These are phyloP conservation scores for Mrakia blollopis DNA, from an alignment of 768 basidiomycete species.

Conservation along the genomic window DNA sequence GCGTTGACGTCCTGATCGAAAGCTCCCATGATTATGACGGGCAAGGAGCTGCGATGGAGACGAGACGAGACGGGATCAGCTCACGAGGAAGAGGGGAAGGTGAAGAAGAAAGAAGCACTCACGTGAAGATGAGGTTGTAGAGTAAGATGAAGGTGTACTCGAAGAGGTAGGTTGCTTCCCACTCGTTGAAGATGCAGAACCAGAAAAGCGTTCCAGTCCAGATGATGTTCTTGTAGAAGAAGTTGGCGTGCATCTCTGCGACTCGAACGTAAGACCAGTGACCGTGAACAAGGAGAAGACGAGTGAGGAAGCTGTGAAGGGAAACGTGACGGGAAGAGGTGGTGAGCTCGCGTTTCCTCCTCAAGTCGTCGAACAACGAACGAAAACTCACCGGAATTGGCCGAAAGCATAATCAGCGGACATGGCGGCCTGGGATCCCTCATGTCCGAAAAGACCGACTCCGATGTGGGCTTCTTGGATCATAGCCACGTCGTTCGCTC, in stretches of 20 bases:
- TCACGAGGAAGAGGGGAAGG: background rate
- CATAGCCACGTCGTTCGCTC: conserved; percentile 91
- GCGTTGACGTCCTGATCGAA: conserved; percentile 96
- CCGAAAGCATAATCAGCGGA: conserved; percentile 98
- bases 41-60: conserved; percentile 53
- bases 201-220: conserved; percentile 94
- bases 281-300: conserved; percentile 51
- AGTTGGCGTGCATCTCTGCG: conserved; percentile 81
- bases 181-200: conserved; percentile 74
- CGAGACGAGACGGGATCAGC: background rate
- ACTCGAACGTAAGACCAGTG: conserved; percentile 95
- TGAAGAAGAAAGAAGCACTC: background rate
- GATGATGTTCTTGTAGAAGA: conserved; percentile 87
- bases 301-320: conserved; percentile 57
- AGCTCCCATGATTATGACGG: conserved; percentile 87
- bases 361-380: too few species aligned
- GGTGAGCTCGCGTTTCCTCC: too few species aligned
- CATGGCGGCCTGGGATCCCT: conserved; percentile 98
- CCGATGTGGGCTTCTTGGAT: conserved; percentile 99
- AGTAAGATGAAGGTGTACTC: conserved; percentile 77
- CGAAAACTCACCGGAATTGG: conserved; percentile 62
- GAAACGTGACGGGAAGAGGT: too few species aligned
- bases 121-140: conserved; percentile 85
- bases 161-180: conserved; percentile 12
- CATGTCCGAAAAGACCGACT: conserved; percentile 84